phyloP scores from a whole-genome alignment of 352 stramenopile species.

The Elongisporangium undulatum region DNA sequence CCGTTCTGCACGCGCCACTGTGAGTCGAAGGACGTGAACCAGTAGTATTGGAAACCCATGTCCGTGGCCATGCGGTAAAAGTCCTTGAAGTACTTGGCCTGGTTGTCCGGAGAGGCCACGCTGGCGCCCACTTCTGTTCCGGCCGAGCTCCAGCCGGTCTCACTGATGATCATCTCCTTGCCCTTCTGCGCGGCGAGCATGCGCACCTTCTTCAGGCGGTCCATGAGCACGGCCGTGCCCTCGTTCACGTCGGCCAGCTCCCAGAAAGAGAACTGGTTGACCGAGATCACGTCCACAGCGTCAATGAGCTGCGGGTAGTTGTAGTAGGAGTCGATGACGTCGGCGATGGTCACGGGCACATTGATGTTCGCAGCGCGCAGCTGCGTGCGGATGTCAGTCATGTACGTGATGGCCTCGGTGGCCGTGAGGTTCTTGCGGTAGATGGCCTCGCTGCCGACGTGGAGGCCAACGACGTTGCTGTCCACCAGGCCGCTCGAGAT shows the following conservation, averaged over 20 bases:
- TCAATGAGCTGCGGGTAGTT: conserved; percentile 49
- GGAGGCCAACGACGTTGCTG: conserved; percentile 39
- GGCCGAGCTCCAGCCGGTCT: conserved; percentile 59
- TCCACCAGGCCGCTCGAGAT: conserved; percentile 39
- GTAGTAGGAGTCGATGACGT: conserved; percentile 70
- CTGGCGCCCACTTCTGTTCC: conserved; percentile 23
- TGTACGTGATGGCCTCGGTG: conserved; percentile 44
- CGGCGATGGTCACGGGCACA: conserved; percentile 61
- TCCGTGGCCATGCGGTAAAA: conserved; percentile 52
- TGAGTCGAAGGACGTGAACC: conserved; percentile 68
- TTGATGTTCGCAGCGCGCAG: conserved; percentile 15
- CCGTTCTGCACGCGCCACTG: conserved; percentile 44
- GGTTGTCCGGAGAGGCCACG: conserved; percentile 39
- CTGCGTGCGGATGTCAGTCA: conserved; percentile 55
- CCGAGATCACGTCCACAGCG: conserved; percentile 58
- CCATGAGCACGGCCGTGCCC: conserved; percentile 37
- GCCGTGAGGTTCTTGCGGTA: conserved; percentile 57
- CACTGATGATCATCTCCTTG: conserved; percentile 66
- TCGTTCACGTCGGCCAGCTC: conserved; percentile 44
- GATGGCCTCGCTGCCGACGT: conserved; percentile 65
- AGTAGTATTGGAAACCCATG: conserved; percentile 64
- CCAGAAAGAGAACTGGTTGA: conserved; percentile 85
- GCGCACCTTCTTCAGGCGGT: conserved; percentile 48
- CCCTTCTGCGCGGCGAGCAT: conserved; percentile 30
- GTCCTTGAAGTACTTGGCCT: conserved; percentile 65